Conservation (phyloP, 805 yeast genomes). For the Jamesozyma gamospora region DNA sequence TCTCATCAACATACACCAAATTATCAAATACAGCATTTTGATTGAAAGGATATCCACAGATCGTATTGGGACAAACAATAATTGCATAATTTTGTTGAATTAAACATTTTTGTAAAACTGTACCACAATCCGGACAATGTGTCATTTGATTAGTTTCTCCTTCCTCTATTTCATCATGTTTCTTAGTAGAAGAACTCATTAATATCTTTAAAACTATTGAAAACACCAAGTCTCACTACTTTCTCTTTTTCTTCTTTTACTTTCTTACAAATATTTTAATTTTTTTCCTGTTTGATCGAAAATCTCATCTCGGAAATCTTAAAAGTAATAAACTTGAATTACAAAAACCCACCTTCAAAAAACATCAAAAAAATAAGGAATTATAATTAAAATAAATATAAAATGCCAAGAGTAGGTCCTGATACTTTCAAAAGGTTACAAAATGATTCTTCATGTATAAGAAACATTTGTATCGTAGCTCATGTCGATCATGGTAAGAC, state of each 20-base stretch:
- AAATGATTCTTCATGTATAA: conserved; percentile 52
- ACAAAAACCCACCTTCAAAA: too few relatives aligned
- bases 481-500: conserved; percentile 99
- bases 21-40: conserved; percentile 14
- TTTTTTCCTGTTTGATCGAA: not conserved
- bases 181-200: not conserved
- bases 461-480: conserved; percentile 92
- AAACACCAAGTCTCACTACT: too few relatives aligned
- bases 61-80: conserved; percentile 21
- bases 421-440: conserved; percentile 61
- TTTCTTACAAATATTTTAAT: not conserved
- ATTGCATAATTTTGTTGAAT: conserved; percentile 28
- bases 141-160: not conserved
- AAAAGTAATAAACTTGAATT: too few relatives aligned
- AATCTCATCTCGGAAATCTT: conserved; percentile 2
- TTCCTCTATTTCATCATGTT: not conserved
- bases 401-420: conserved; percentile 46
- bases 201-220: not conserved
- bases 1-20: conserved; percentile 21
- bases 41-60: conserved; percentile 25
- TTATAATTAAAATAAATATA: not conserved
- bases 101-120: conserved; percentile 20
- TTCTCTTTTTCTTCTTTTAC: too few relatives aligned
- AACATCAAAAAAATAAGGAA: too few relatives aligned
- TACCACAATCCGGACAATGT: conserved; percentile 24